Evolutionary conservation across 1,139 yeast species (phyloP).

Genomic region (Blastobotrys raffinosifermentans): DNA sequence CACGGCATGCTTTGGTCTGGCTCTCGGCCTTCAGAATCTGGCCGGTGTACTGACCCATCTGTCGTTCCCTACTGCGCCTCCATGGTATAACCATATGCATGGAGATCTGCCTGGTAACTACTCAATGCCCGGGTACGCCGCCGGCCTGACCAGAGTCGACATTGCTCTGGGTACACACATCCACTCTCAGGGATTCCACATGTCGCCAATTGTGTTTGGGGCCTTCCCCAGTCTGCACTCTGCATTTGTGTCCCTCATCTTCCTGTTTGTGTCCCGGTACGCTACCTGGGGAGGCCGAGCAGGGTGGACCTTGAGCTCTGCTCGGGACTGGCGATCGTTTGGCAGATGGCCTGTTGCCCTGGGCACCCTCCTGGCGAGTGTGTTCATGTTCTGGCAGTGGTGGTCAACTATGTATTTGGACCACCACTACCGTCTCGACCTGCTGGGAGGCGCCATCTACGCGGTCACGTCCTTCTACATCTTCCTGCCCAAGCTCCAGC

Average conservation of each 20-base stretch:
- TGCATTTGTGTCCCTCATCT: constrained; percentile 54
- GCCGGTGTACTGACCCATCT: constrained; percentile 57
- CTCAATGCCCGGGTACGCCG: constrained; percentile 62
- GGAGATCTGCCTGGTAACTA: constrained; percentile 49
- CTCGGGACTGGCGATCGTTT: constrained; percentile 11
- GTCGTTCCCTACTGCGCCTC: constrained; percentile 61
- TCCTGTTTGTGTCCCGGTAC: constrained; percentile 41
- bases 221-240: constrained; percentile 65
- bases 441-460: constrained; percentile 49
- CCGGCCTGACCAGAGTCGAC: constrained; percentile 62
- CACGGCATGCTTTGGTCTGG: constrained; percentile 44
- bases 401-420: constrained; percentile 71
- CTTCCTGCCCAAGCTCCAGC: constrained; percentile 23
- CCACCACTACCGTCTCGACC: constrained; percentile 64
- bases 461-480: constrained; percentile 42
- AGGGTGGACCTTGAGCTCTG: constrained; percentile 22
- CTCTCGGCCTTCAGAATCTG: constrained; percentile 55
- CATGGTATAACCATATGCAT: constrained; percentile 61
- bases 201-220: constrained; percentile 65
- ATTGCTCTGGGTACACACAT: constrained; percentile 56
- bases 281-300: constrained; percentile 34
- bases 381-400: constrained; percentile 53
- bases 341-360: constrained; percentile 19
- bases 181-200: constrained; percentile 57
- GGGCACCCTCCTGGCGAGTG: constrained; percentile 35